phyloP scores from a whole-genome alignment of 306 rosid genomes.

The Castanea sativa region DNA sequence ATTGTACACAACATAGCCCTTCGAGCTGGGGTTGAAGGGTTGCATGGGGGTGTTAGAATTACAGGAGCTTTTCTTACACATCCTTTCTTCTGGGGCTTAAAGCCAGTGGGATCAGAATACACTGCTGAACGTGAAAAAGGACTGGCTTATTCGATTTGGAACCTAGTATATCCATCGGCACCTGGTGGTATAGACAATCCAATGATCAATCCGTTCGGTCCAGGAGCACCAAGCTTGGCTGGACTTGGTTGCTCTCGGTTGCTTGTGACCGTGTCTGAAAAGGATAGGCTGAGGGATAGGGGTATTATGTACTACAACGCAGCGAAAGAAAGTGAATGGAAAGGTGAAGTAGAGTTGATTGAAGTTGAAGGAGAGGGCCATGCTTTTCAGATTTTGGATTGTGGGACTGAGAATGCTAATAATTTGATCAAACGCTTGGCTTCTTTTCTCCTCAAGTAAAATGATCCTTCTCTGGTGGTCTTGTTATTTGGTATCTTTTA shows the following conservation, averaged over 20 bases:
- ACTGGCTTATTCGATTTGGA: constrained; percentile 20
- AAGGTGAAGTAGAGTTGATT: constrained; percentile 41
- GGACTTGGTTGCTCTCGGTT: constrained; percentile 30
- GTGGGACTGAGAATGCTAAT: constrained; percentile 33
- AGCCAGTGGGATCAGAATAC: constrained; percentile 31
- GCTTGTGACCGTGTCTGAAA: constrained; percentile 34
- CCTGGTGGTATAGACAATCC: constrained; percentile 41
- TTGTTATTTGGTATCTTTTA: no score
- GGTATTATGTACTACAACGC: constrained; percentile 39
- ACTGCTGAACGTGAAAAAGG: constrained; percentile 23
- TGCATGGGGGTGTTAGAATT: constrained; percentile 31
- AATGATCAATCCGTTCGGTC: constrained; percentile 36
- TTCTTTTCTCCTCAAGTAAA: constrained; percentile 35
- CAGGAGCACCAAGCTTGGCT: constrained; percentile 39
- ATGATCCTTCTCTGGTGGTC: no score
- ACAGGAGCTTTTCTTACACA: constrained; percentile 24
- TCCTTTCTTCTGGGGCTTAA: constrained; percentile 42
- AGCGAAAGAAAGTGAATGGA: constrained; percentile 45
- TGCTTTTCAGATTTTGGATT: constrained; percentile 35
- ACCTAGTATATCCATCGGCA: constrained; percentile 36
- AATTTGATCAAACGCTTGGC: constrained; percentile 31
- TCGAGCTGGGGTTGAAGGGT: constrained; percentile 25
- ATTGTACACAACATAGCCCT: constrained; percentile 30
- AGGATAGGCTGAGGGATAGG: constrained; percentile 44
- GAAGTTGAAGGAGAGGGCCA: constrained; percentile 40